Evolutionary conservation across 73 alveolate species (phyloP).

Genomic region (Tetrahymena borealis): DNA sequence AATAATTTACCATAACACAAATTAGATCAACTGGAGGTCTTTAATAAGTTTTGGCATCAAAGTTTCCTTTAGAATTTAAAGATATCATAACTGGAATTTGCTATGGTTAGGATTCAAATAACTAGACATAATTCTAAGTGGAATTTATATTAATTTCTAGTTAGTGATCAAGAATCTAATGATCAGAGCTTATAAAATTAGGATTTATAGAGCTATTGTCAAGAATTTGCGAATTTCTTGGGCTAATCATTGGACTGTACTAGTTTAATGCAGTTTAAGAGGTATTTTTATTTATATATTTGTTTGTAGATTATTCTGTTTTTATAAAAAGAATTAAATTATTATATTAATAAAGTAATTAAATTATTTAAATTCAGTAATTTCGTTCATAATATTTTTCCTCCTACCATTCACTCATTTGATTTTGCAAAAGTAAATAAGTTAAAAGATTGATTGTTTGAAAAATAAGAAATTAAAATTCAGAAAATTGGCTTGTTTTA

Average conservation of each 20-base stretch:
- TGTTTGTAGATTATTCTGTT: neutral
- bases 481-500: no score
- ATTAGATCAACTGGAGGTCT: constrained; percentile 24
- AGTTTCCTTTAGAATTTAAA: neutral
- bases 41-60: neutral
- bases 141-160: neutral
- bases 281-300: neutral
- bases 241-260: neutral
- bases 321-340: neutral
- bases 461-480: no score
- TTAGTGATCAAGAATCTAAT: neutral
- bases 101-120: neutral
- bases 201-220: neutral
- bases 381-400: neutral
- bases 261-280: neutral
- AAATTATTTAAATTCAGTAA: neutral
- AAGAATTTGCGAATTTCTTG: neutral
- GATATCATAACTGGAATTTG: neutral
- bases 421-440: no score
- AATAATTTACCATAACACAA: neutral
- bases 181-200: neutral
- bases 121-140: neutral
- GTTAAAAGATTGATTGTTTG: no score
- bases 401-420: no score
- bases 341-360: neutral